Percentiles rank a stretch among this genome's conserved stretches.
Evolutionary conservation across 495 filamentous ascomycete genomes (phyloP).

Genomic region (Darksidea phi): DNA sequence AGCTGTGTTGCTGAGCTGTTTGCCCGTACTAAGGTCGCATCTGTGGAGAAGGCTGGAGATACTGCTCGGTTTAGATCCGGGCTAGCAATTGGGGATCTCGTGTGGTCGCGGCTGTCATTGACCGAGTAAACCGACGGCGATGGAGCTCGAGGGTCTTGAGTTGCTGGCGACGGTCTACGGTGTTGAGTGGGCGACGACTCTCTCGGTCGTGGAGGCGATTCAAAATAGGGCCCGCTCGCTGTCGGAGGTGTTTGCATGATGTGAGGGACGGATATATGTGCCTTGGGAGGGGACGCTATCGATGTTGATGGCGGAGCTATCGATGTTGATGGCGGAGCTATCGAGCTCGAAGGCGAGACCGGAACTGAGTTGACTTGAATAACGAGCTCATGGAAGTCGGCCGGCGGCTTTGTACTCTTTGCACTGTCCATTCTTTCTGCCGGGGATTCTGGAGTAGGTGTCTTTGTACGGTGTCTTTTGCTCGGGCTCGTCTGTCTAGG

Average conservation of each 20-base stretch:
- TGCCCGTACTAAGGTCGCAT: constrained; percentile 33
- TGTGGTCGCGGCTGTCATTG: not conserved
- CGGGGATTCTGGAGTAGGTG: constrained; percentile 47
- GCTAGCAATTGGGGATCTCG: constrained; percentile 7
- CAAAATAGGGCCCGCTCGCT: constrained; percentile 22
- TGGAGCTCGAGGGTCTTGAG: constrained; percentile 10
- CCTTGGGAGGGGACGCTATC: constrained; percentile 8
- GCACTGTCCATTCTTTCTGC: constrained; percentile 35
- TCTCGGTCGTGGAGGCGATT: constrained; percentile 24
- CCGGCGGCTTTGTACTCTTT: constrained; percentile 33
- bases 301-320: not conserved
- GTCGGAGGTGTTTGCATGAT: constrained; percentile 25
- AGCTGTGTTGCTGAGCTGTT: constrained; percentile 37
- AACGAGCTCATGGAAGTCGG: constrained; percentile 39
- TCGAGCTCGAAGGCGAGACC: constrained; percentile 28
- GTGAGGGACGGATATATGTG: constrained; percentile 15
- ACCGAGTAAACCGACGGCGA: constrained; percentile 22
- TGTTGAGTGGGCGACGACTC: constrained; percentile 7
- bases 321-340: constrained; percentile 9
- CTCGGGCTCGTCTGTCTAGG: constrained; percentile 31
- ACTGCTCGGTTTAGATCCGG: constrained; percentile 27
- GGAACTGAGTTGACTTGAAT: constrained; percentile 39
- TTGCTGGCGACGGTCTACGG: constrained; percentile 3
- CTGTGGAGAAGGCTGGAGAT: constrained; percentile 34
- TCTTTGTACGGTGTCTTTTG: constrained; percentile 20